Percentiles rank a stretch among this genome's conserved stretches.
These are phyloP conservation scores for Psophocarpus tetragonolobus DNA, from an alignment of 306 rosid species.

Conservation along the genomic window DNA sequence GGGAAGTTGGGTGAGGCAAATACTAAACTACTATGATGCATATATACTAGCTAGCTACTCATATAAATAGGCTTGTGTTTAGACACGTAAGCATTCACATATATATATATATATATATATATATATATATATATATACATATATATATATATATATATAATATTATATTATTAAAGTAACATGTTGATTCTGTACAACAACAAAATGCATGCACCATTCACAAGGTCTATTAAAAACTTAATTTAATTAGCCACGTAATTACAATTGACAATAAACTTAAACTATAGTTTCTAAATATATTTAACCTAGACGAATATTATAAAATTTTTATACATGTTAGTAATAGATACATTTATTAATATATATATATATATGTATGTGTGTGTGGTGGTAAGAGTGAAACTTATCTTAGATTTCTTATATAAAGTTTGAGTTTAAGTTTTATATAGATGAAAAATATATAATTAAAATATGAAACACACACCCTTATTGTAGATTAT, in stretches of 20 bases:
- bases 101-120: too few species aligned
- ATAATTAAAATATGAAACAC: too few species aligned
- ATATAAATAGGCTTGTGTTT: not conserved
- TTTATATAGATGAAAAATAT: too few species aligned
- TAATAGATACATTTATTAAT: too few species aligned
- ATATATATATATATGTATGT: too few species aligned
- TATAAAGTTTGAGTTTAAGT: too few species aligned
- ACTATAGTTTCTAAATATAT: not conserved
- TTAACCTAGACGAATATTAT: not conserved
- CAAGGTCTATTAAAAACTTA: not conserved
- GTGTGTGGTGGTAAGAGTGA: too few species aligned
- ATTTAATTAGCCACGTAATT: not conserved
- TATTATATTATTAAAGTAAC: not conserved
- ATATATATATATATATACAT: too few species aligned
- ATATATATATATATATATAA: too few species aligned
- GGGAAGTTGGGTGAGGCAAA: not conserved
- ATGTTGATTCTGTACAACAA: not conserved
- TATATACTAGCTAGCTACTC: not conserved
- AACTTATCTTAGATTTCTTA: too few species aligned
- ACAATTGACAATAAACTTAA: not conserved
- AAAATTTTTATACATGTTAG: not conserved
- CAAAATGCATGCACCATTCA: constrained; percentile 4
- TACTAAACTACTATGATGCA: not conserved
- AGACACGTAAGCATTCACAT: not conserved
- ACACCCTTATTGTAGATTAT: too few species aligned